phyloP scores from a whole-genome alignment of 1,139 yeast genomes.

The Pichia norvegensis region DNA sequence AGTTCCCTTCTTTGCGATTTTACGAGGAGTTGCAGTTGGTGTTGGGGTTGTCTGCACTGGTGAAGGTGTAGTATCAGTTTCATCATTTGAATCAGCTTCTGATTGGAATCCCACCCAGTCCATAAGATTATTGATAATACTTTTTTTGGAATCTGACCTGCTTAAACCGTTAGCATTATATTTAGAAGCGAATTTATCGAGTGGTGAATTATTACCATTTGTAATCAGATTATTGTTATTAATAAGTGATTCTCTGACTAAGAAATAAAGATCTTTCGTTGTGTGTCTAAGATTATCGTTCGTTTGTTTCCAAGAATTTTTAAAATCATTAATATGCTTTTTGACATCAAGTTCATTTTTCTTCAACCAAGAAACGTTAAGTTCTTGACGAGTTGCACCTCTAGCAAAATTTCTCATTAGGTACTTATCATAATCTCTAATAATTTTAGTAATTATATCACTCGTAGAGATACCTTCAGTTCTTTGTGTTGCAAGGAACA shows the following conservation, averaged over 20 bases:
- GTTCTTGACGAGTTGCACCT: constrained; percentile 93
- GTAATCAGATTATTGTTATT: constrained; percentile 27
- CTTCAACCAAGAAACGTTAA: constrained; percentile 94
- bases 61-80: constrained; percentile 7
- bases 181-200: constrained; percentile 54
- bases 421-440: constrained; percentile 92
- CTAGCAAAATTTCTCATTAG: constrained; percentile 94
- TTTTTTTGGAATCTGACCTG: constrained; percentile 27
- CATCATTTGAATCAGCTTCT: constrained; percentile 17
- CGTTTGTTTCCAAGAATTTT: constrained; percentile 75
- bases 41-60: constrained; percentile 4
- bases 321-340: constrained; percentile 80
- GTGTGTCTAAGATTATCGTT: constrained; percentile 63
- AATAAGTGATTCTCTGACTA: constrained; percentile 66
- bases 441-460: constrained; percentile 89
- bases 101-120: constrained; percentile 51
- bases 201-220: constrained; percentile 33
- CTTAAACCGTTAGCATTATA: constrained; percentile 48
- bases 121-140: constrained; percentile 54
- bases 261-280: constrained; percentile 75
- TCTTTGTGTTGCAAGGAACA: constrained; percentile 89
- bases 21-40: not conserved
- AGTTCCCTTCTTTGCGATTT: constrained; percentile 3
- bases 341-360: constrained; percentile 92
- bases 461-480: constrained; percentile 95